Base-by-base conservation (phyloP, 768 basidiomycete species). In the Lactarius trivialis region DNA sequence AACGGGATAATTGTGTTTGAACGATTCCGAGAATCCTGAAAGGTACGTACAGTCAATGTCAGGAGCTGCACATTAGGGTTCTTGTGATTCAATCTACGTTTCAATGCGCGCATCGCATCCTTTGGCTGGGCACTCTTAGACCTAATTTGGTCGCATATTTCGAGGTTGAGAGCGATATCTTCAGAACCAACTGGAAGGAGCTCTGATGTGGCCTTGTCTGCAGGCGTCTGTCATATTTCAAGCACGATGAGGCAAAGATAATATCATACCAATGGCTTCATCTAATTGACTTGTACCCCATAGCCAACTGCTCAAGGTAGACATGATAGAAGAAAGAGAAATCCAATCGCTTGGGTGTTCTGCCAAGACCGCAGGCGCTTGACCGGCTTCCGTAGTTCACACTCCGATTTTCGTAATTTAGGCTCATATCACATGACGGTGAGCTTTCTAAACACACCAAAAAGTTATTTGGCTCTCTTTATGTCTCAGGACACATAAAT, bases 141-240 rank as follows among this genome's bases (percentile, higher is more conserved):
- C 58, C 94, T 85, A 72, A 99, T 94, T 74, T 95, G 89, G 75
- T 99, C 97, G 67, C 93, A 93, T 79, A 98, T 92, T 73, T 98
- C 93, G 62, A 99, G 89, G 69, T 89, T 89, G 66, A 93, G 80
- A 9, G 93, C 92, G 41, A 98, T 93, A 73, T 98, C 93, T 72
- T 95, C 92, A 56, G 84, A 77, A 30, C 89, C 89, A 52, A 84
- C 81, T 41, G 93, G 91, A 57, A 93, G 75, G 28, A 93, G 79
- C 73, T 94, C 92, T 4, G 93, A 93, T 17, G 94, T 97, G n/a
- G 91, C 91, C 76, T 91, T 93, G 79, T 94, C 93, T 96, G 73
- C 24, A 21, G 21, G 34, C 32, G 28, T 26, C 30, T 12, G 32
- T 56, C 51, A 50, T 7, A 19, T 14, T 28, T 12, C 26, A 9